Evolutionary conservation across 2,329 filamentous ascomycete species (phyloP).

Genomic region (Fusarium anguioides): DNA sequence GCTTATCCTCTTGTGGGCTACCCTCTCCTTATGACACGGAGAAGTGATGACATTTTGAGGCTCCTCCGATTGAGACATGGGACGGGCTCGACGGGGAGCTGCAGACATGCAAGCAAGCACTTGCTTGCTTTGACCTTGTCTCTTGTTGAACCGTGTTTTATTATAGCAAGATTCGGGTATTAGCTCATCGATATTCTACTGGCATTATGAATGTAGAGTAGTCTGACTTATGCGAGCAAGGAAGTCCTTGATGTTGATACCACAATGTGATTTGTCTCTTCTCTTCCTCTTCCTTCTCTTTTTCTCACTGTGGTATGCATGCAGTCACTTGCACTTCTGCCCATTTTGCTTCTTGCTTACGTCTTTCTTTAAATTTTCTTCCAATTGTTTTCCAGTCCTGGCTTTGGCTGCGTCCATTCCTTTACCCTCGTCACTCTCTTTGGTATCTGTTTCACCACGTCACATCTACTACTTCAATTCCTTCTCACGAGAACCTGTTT

Average conservation of each 20-base stretch:
- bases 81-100: constrained; percentile 34
- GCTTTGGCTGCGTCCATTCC: constrained; percentile 39
- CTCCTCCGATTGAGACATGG: constrained; percentile 36
- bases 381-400: constrained; percentile 30
- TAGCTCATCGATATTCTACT: constrained; percentile 15
- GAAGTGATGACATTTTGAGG: constrained; percentile 32
- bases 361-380: constrained; percentile 20
- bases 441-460: constrained; percentile 7
- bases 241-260: constrained; percentile 33
- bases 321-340: constrained; percentile 11
- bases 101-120: constrained; percentile 1
- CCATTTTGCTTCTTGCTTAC: constrained; percentile 28
- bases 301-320: background rate
- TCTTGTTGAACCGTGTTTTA: constrained; percentile 5
- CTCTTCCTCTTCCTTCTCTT: background rate
- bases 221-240: constrained; percentile 33
- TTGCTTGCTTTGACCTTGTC: constrained; percentile 1
- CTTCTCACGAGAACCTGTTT: constrained; percentile 1
- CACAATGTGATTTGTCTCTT: constrained; percentile 28
- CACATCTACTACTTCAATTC: constrained; percentile 3
- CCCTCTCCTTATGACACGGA: constrained; percentile 14
- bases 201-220: background rate
- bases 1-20: constrained; percentile 28
- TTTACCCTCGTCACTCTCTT: constrained; percentile 11
- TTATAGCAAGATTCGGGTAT: background rate